Evolutionary conservation across 352 stramenopile genomes (phyloP).

Genomic region (Pythium phragmitis): DNA sequence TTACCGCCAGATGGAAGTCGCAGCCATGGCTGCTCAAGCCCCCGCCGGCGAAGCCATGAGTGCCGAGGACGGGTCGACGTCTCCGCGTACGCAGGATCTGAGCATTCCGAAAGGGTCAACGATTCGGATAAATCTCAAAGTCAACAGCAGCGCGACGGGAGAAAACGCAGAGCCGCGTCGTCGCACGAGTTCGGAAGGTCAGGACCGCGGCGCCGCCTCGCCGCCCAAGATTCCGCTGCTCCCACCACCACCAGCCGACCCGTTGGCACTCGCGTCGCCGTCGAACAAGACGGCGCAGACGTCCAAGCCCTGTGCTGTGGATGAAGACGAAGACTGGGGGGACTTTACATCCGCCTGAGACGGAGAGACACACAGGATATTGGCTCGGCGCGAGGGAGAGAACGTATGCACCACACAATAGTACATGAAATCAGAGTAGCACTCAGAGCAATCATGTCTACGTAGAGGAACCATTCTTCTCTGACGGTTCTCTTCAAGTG

Average conservation of each 20-base stretch:
- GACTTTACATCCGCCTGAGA: constrained; percentile 75
- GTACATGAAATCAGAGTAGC: background rate
- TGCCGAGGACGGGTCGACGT: constrained; percentile 16
- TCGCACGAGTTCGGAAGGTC: constrained; percentile 31
- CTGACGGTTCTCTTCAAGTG: too few relatives aligned
- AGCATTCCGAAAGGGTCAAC: constrained; percentile 69
- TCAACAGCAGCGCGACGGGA: constrained; percentile 21
- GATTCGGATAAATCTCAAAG: constrained; percentile 79
- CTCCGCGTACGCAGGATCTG: constrained; percentile 45
- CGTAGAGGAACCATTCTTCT: too few relatives aligned
- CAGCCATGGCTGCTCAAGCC: constrained; percentile 25
- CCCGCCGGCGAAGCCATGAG: constrained; percentile 7
- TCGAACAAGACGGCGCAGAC: constrained; percentile 39
- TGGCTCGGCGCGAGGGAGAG: background rate
- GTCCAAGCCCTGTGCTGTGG: constrained; percentile 35
- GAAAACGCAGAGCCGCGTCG: constrained; percentile 30
- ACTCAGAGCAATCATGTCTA: background rate
- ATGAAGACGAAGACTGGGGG: constrained; percentile 73
- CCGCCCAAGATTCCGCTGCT: constrained; percentile 57
- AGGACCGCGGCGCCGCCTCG: constrained; percentile 27
- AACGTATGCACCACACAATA: background rate
- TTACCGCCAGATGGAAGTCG: constrained; percentile 53
- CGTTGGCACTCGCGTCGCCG: constrained; percentile 28
- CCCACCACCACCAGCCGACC: constrained; percentile 49
- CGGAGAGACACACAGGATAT: background rate